phyloP scores from a whole-genome alignment of 495 filamentous ascomycete genomes.

The Lasiosphaeria hispida region DNA sequence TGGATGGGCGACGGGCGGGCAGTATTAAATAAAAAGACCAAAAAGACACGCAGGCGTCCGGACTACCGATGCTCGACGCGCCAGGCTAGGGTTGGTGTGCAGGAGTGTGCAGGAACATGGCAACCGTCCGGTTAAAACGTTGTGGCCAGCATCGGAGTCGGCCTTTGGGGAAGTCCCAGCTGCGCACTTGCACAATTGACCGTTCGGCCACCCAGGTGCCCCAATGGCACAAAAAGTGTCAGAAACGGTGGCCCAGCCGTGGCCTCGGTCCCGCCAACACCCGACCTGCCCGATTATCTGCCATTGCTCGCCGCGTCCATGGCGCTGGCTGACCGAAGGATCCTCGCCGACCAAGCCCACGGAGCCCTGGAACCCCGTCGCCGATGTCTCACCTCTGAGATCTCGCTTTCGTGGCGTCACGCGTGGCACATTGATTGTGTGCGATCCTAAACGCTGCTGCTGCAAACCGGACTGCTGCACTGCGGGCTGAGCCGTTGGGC shows the following conservation, averaged over 20 bases:
- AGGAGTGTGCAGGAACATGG: conserved; percentile 1
- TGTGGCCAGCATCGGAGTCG: conserved; percentile 21
- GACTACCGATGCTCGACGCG: conserved; percentile 27
- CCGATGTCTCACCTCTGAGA: neutral
- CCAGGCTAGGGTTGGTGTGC: neutral
- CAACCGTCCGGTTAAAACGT: conserved; percentile 17
- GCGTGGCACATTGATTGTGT: neutral
- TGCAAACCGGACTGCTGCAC: too few relatives aligned
- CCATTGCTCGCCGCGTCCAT: neutral
- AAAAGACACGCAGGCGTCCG: conserved; percentile 13
- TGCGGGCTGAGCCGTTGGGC: too few relatives aligned
- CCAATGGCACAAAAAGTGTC: neutral
- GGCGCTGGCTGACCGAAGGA: neutral
- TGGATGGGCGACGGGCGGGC: neutral
- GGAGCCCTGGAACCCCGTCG: neutral
- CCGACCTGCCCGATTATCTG: conserved; percentile 6
- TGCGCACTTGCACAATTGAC: too few relatives aligned
- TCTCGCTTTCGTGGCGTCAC: neutral
- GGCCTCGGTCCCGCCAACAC: conserved; percentile 7
- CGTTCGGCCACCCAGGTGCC: conserved; percentile 19
- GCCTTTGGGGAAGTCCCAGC: conserved; percentile 34
- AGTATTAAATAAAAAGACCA: conserved; percentile 12
- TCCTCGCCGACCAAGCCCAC: neutral
- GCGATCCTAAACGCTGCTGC: neutral
- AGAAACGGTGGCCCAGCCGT: neutral